A percentile compares a stretch with the other conserved stretches of the same genome.
phyloP scores from a whole-genome alignment of 169 alveolate species.

The Plasmodium malariae region DNA sequence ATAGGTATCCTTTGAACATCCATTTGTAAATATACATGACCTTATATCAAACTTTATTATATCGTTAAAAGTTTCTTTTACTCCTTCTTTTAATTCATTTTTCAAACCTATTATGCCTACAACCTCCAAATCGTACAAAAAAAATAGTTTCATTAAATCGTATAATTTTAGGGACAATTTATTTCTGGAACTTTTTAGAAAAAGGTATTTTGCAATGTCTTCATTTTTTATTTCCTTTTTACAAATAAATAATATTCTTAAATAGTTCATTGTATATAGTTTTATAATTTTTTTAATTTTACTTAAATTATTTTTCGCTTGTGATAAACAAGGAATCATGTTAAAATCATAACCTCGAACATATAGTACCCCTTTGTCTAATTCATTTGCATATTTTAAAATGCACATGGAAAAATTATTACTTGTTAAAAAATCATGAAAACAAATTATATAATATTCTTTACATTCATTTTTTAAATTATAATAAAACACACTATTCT shows the following conservation, averaged over 20 bases:
- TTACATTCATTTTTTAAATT: conserved; percentile 45
- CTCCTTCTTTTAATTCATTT: conserved; percentile 62
- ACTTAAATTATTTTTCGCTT: conserved; percentile 35
- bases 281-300: conserved; percentile 59
- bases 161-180: conserved; percentile 39
- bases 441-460: conserved; percentile 53
- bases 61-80: conserved; percentile 52
- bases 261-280: conserved; percentile 65
- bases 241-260: conserved; percentile 65
- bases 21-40: conserved; percentile 76
- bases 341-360: conserved; percentile 74
- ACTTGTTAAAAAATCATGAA: conserved; percentile 71
- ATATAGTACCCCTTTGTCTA: conserved; percentile 32
- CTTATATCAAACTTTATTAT: conserved; percentile 69
- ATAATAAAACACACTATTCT: conserved; percentile 46
- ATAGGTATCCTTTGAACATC: conserved; percentile 66
- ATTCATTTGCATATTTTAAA: conserved; percentile 46
- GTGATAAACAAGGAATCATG: conserved; percentile 49
- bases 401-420: conserved; percentile 67
- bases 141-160: conserved; percentile 69
- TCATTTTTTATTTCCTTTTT: conserved; percentile 68
- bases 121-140: conserved; percentile 60
- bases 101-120: conserved; percentile 73
- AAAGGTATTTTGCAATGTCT: conserved; percentile 68
- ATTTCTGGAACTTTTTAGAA: conserved; percentile 28